Base-by-base conservation (phyloP, 2,329 filamentous ascomycete species). In the Grosmannia serpens region DNA sequence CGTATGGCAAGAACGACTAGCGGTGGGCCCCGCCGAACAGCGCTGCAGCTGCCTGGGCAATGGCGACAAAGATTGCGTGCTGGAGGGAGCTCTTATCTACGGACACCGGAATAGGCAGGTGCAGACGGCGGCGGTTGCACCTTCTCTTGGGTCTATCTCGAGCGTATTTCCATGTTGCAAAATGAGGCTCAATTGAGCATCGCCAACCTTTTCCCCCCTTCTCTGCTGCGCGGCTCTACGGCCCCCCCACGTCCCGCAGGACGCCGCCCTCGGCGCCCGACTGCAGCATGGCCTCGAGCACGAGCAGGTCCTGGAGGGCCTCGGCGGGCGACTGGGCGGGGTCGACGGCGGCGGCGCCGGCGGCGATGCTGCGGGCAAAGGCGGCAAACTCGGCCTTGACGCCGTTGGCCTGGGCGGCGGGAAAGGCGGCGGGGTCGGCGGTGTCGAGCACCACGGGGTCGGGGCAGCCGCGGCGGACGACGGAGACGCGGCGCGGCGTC, bases 361-460 rank as follows among this genome's bases (percentile, higher is more conserved):
- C 52, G 7, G 60, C 60, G 13, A 71, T 63, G 24, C 64, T 66
- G 46, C 61, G 49, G 1, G 62, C 66, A 61, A 70, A 71, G 10
- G 65, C 68, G 1, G 55, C 64, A 46, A 70, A 65, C 65, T 71
- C 69, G 24, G 60, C 60, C 59, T 60, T 60, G 54, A 71, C 69
- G 31, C 68, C 69, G 0, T 62, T 62, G 44, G 55, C 61, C 53
- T 61, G 54, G 52, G 35, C 52, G 3, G 47, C 33, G 6, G 62
- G 57, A 38, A 55, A 44, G 27, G 47, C 41, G 0, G 46, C 31
- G 0, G 61, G 59, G 53, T 60, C 64, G 11, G 53, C 59, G 53
- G 61, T 61, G 59, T 66, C 63, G 58, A 56, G 15, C 27, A 53
- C 53, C n/a, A 47, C 33, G 3, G 33, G 33, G 17, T 56, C 26